Conservation (phyloP, 768 basidiomycete species). For the Mycena rosella region DNA sequence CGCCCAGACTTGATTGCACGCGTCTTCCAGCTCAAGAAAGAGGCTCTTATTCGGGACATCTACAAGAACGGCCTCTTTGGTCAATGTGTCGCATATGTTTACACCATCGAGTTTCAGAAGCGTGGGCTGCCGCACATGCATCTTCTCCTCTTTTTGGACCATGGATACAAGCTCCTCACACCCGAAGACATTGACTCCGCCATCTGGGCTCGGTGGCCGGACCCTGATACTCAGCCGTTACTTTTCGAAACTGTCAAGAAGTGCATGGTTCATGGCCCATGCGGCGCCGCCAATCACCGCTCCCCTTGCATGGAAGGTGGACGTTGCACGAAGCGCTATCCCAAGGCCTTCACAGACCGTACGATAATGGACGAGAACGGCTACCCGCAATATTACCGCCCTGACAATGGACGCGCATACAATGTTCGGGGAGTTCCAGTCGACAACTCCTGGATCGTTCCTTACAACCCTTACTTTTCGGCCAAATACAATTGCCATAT, state of each 20-base stretch:
- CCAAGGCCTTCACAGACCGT: slow-evolving; percentile 9
- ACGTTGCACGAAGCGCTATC: slow-evolving; percentile 24
- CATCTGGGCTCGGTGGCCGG: slow-evolving; percentile 56
- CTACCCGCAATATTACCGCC: slow-evolving; percentile 10
- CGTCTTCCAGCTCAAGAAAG: slow-evolving; percentile 36
- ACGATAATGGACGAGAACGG: slow-evolving; percentile 18
- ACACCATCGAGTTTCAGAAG: slow-evolving; percentile 62
- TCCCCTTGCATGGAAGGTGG: slow-evolving; percentile 42
- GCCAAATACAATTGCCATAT: slow-evolving; percentile 39
- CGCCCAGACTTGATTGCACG: slow-evolving; percentile 44
- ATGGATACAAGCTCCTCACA: slow-evolving; percentile 25
- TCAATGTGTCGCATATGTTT: slow-evolving; percentile 39
- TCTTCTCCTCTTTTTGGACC: slow-evolving; percentile 51
- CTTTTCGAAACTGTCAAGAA: slow-evolving; percentile 41
- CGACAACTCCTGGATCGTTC: slow-evolving; percentile 40
- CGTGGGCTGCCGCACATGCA: slow-evolving; percentile 60
- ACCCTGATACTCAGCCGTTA: slow-evolving; percentile 45
- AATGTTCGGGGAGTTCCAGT: not conserved
- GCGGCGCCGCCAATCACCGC: slow-evolving; percentile 27
- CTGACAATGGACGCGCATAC: not conserved
- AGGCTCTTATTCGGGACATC: slow-evolving; percentile 18
- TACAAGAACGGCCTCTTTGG: slow-evolving; percentile 19
- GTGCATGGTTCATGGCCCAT: slow-evolving; percentile 59
- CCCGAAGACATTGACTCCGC: slow-evolving; percentile 47
- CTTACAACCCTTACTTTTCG: slow-evolving; percentile 38